phyloP scores from a whole-genome alignment of 1,284 basidiomycete species.

The Meira nashicola region DNA sequence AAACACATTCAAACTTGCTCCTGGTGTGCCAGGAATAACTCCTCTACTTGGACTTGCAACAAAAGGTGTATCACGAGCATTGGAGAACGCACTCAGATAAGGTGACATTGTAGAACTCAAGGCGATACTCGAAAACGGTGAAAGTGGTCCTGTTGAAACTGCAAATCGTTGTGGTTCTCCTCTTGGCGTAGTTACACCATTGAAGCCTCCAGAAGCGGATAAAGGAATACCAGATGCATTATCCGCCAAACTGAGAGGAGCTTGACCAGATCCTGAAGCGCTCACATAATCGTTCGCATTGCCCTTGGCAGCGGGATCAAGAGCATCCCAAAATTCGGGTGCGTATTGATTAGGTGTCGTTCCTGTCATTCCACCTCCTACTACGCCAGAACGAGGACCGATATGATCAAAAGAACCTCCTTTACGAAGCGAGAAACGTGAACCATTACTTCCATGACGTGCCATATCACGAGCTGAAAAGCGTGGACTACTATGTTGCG shows the following conservation, averaged over 20 bases:
- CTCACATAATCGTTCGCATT: not conserved
- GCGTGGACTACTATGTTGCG: slow-evolving; percentile 35
- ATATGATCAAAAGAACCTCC: slow-evolving; percentile 7
- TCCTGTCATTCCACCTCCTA: not conserved
- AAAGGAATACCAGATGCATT: not conserved
- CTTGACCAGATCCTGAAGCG: not conserved
- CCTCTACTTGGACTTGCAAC: slow-evolving; percentile 36
- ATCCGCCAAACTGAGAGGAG: slow-evolving; percentile 2
- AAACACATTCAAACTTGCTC: slow-evolving; percentile 16
- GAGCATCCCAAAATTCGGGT: slow-evolving; percentile 26
- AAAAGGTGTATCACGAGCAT: slow-evolving; percentile 47
- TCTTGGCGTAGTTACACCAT: not conserved
- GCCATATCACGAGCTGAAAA: slow-evolving; percentile 24
- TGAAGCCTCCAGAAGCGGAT: not conserved
- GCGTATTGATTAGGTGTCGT: slow-evolving; percentile 4
- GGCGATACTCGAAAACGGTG: slow-evolving; percentile 48
- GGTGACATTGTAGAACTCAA: slow-evolving; percentile 47
- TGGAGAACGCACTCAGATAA: slow-evolving; percentile 50
- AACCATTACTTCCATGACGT: slow-evolving; percentile 28
- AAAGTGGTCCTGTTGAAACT: slow-evolving; percentile 38
- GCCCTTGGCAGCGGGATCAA: slow-evolving; percentile 13
- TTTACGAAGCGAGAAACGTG: slow-evolving; percentile 17
- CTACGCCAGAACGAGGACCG: slow-evolving; percentile 3
- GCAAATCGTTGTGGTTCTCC: slow-evolving; percentile 43
- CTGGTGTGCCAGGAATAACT: slow-evolving; percentile 15